phyloP scores from a whole-genome alignment of 352 stramenopile genomes.

The Thraustochytrium striatum region DNA sequence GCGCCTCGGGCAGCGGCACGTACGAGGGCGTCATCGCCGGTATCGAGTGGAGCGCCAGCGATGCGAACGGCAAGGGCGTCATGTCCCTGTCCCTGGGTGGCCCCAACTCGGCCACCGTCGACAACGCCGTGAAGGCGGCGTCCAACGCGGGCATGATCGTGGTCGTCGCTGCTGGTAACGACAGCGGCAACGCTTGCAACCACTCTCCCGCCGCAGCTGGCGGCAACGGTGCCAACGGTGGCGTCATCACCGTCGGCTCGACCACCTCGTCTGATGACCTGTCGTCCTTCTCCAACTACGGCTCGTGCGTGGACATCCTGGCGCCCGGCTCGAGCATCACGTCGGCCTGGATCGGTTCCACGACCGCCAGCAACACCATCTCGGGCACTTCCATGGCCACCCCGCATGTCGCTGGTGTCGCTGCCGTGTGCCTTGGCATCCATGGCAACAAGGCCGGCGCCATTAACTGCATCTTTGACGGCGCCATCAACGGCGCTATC shows the following conservation, averaged over 20 bases:
- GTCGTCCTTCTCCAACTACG: conserved; percentile 47
- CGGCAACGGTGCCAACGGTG: neutral
- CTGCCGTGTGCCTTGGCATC: conserved; percentile 24
- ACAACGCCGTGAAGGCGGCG: conserved; percentile 34
- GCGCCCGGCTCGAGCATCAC: conserved; percentile 40
- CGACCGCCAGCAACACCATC: conserved; percentile 2
- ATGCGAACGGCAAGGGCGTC: too few species aligned
- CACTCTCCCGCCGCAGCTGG: conserved; percentile 27
- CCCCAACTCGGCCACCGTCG: neutral
- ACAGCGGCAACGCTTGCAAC: conserved; percentile 33
- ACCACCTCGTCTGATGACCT: neutral
- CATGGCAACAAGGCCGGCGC: neutral
- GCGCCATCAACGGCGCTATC: too few species aligned
- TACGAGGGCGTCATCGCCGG: conserved; percentile 11
- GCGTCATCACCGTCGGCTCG: conserved; percentile 44
- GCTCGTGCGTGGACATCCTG: conserved; percentile 39
- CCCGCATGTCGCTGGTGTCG: conserved; percentile 44
- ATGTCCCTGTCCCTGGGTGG: conserved; percentile 32
- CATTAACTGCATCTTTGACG: neutral
- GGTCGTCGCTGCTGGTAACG: conserved; percentile 48
- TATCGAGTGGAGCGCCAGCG: conserved; percentile 44
- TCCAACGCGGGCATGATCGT: conserved; percentile 43
- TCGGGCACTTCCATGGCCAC: conserved; percentile 49
- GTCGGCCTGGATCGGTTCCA: conserved; percentile 16
- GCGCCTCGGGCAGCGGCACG: conserved; percentile 9